phyloP scores from a whole-genome alignment of 2,329 filamentous ascomycete genomes.

The Verticillium tricorpus region DNA sequence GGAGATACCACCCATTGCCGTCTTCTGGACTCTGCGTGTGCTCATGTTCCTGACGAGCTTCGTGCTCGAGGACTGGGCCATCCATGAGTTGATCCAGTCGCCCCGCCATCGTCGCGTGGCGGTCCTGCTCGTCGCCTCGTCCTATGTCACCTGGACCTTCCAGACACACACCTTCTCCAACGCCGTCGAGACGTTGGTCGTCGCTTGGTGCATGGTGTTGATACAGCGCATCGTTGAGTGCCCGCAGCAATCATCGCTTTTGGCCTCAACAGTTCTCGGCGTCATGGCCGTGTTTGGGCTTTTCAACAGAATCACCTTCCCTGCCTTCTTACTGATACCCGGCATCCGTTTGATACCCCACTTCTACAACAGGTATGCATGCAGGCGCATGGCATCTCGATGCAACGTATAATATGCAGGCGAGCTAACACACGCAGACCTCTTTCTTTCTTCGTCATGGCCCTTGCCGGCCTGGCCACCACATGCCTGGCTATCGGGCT shows the following conservation, averaged over 20 bases:
- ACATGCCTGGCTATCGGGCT: conserved; percentile 68
- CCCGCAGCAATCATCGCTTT: conserved; percentile 69
- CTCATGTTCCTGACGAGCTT: conserved; percentile 96
- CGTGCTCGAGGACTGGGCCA: conserved; percentile 94
- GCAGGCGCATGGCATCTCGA: conserved; percentile 20
- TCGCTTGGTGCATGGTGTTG: conserved; percentile 89
- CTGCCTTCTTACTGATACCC: conserved; percentile 84
- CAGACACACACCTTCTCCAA: conserved; percentile 99
- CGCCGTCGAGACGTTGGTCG: conserved; percentile 87
- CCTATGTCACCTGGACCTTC: conserved; percentile 98
- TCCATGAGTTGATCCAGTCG: conserved; percentile 82
- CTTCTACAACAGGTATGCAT: conserved; percentile 74
- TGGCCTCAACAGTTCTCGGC: conserved; percentile 74
- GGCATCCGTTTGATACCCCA: conserved; percentile 79
- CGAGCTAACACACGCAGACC: conserved; percentile 36
- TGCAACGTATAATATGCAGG: not conserved
- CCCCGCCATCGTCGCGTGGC: conserved; percentile 68
- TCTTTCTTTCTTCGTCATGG: conserved; percentile 57
- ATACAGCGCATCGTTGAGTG: conserved; percentile 80
- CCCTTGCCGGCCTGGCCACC: conserved; percentile 62
- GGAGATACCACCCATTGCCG: conserved; percentile 74
- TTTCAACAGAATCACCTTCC: conserved; percentile 97
- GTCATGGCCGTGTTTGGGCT: conserved; percentile 79
- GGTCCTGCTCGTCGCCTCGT: conserved; percentile 83
- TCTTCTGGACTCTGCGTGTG: conserved; percentile 84